phyloP scores from a whole-genome alignment of 768 basidiomycete genomes.

The Calvatia gigantea region DNA sequence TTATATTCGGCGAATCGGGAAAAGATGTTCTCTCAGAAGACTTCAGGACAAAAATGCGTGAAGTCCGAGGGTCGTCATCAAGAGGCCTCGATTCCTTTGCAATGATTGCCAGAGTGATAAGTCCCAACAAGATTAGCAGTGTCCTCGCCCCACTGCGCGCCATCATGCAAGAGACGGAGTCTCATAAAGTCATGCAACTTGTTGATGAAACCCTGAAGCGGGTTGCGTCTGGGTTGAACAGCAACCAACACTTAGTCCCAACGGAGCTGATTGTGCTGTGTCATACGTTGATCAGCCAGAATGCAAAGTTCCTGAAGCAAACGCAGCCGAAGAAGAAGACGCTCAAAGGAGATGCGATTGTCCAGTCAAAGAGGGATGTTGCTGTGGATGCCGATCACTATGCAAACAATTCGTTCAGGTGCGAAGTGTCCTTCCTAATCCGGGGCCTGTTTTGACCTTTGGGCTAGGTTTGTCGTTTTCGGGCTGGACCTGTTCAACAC shows the following conservation, averaged over 20 bases:
- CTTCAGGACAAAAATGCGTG: slow-evolving; percentile 93
- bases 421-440: slow-evolving; percentile 17
- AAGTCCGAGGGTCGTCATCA: slow-evolving; percentile 81
- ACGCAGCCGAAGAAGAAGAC: slow-evolving; percentile 35
- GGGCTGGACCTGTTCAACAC: slow-evolving; percentile 90
- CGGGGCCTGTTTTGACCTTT: slow-evolving; percentile 6
- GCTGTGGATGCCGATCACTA: slow-evolving; percentile 63
- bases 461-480: slow-evolving; percentile 76
- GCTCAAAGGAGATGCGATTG: slow-evolving; percentile 56
- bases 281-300: slow-evolving; percentile 87
- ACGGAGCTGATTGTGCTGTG: slow-evolving; percentile 76
- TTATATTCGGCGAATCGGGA: slow-evolving; percentile 91
- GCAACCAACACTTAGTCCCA: slow-evolving; percentile 69
- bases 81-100: slow-evolving; percentile 85
- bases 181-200: slow-evolving; percentile 72
- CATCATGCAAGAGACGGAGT: slow-evolving; percentile 84
- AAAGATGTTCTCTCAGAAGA: slow-evolving; percentile 85
- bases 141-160: slow-evolving; percentile 76
- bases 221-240: slow-evolving; percentile 79
- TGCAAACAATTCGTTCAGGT: slow-evolving; percentile 86
- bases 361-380: slow-evolving; percentile 73
- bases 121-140: slow-evolving; percentile 70
- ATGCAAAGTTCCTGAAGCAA: slow-evolving; percentile 80
- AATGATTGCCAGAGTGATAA: slow-evolving; percentile 73
- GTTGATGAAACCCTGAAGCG: slow-evolving; percentile 89